Base-by-base conservation (phyloP, 768 basidiomycete species). In the Leccinum fibrillosum region DNA sequence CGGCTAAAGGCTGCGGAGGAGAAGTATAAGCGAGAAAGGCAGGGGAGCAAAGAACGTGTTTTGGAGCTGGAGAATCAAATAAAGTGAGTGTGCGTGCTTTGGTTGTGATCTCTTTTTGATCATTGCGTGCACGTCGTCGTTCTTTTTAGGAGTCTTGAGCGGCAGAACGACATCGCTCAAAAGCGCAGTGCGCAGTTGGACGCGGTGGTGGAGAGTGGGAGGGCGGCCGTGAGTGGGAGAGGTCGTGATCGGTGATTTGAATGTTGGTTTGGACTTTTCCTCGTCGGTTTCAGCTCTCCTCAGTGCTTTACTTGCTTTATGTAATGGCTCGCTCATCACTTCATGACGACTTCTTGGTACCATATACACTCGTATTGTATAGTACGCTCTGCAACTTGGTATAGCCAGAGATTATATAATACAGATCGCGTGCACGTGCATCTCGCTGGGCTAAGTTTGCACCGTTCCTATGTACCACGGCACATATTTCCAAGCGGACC, bases 31-130 rank as follows among this genome's bases (percentile, higher is more conserved):
- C 80, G 92, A 55, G 94, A 96, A 77, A 79, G 91, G 59, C 95
- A 98, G 66, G 97, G 96, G 4, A 84, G 88, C 47, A 99, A 98
- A 75, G 96, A 98, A 74, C 76, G 91, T 21, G 77, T 89, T 1
- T 64, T 72, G 11, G 90, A 93, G 72, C 75, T 93, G 57, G 88
- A 91, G 72, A 84, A 70, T 54, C 84, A 82, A 64, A 72, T 91
- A 62, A 89, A 85, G 92, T 93, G 34, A 82, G 92, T 90, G 28
- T 4, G 53, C 30, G 2, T 25, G 4, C 9, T 11, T 8, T 55
- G 47, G 77, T 59, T 17, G 52, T 21, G 23, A 1, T 10, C 12
- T 26, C 26, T 5, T 26, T 32, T 48, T 63, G 28, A 56, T 54
- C 58, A 12, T 35, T 21, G 23, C 10, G 26, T 55, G 21, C 3